Percentiles rank a stretch among this genome's conserved stretches.
phyloP scores from a whole-genome alignment of 2,329 filamentous ascomycete species.

The Xylaria sp. region DNA sequence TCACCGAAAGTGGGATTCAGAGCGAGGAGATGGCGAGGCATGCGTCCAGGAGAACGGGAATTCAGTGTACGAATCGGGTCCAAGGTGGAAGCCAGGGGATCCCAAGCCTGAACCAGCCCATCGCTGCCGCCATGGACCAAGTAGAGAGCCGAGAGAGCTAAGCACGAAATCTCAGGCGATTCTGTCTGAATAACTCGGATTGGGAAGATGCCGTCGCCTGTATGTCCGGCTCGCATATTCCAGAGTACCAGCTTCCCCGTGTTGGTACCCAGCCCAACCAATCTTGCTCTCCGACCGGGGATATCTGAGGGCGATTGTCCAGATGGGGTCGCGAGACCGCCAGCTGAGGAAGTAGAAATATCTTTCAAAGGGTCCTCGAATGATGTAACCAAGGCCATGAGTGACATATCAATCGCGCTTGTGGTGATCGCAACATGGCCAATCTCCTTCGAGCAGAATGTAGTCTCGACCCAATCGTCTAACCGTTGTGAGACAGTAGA shows the following conservation, averaged over 20 bases:
- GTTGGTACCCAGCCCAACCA: conserved; percentile 84
- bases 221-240: conserved; percentile 78
- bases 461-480: conserved; percentile 75
- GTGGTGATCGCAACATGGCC: conserved; percentile 73
- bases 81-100: conserved; percentile 83
- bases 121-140: conserved; percentile 94
- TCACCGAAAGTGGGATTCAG: conserved; percentile 69
- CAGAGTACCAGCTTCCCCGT: conserved; percentile 82
- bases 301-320: conserved; percentile 66
- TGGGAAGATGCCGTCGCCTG: conserved; percentile 71
- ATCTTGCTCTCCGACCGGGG: conserved; percentile 84
- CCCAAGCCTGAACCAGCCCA: conserved; percentile 95
- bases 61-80: conserved; percentile 88
- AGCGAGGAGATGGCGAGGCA: conserved; percentile 75
- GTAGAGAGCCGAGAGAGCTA: conserved; percentile 87
- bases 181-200: conserved; percentile 89
- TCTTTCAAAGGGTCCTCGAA: conserved; percentile 82
- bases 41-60: conserved; percentile 82
- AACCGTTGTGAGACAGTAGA: conserved; percentile 47
- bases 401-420: conserved; percentile 78
- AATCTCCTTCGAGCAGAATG: conserved; percentile 69
- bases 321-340: conserved; percentile 62
- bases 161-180: conserved; percentile 84
- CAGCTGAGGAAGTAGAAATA: conserved; percentile 57
- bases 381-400: conserved; percentile 74